phyloP scores from a whole-genome alignment of 208 protist species.

The Leishmania turanica region DNA sequence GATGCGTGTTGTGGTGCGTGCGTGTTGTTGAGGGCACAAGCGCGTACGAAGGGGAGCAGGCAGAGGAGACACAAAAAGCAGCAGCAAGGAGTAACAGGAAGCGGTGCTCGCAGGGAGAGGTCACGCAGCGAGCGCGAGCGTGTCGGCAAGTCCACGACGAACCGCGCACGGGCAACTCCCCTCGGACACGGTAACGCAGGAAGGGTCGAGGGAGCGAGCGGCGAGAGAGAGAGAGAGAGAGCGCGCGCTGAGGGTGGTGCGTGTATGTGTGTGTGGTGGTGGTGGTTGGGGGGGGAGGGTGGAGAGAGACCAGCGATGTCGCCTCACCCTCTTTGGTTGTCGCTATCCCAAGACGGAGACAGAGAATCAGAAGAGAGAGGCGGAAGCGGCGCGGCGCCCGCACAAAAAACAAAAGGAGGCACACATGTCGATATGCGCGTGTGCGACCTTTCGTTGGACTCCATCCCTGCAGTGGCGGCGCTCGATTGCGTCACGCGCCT shows the following conservation, averaged over 20 bases:
- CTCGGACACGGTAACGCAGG: not conserved
- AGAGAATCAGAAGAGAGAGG: not conserved
- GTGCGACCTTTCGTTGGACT: no score
- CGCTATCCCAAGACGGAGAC: no score
- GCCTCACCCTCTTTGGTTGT: not conserved
- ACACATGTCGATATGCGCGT: no score
- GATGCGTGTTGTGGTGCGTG: conserved; percentile 1
- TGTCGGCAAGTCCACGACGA: not conserved
- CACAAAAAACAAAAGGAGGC: no score
- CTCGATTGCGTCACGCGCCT: not conserved
- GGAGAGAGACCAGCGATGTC: not conserved
- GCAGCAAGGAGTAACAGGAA: not conserved
- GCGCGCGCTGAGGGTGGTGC: no score
- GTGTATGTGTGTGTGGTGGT: not conserved
- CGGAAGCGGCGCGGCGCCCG: not conserved
- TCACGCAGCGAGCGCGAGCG: not conserved
- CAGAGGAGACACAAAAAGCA: not conserved
- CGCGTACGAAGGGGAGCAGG: not conserved
- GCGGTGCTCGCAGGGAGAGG: not conserved
- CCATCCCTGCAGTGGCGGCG: not conserved
- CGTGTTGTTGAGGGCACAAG: conserved; percentile 3
- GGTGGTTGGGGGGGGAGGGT: no score
- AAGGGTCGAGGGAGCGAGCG: not conserved
- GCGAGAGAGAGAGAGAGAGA: not conserved
- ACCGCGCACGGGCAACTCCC: not conserved